These are phyloP conservation scores for Trichosporon ovoides DNA, from an alignment of 1,284 basidiomycete species.

Conservation along the genomic window DNA sequence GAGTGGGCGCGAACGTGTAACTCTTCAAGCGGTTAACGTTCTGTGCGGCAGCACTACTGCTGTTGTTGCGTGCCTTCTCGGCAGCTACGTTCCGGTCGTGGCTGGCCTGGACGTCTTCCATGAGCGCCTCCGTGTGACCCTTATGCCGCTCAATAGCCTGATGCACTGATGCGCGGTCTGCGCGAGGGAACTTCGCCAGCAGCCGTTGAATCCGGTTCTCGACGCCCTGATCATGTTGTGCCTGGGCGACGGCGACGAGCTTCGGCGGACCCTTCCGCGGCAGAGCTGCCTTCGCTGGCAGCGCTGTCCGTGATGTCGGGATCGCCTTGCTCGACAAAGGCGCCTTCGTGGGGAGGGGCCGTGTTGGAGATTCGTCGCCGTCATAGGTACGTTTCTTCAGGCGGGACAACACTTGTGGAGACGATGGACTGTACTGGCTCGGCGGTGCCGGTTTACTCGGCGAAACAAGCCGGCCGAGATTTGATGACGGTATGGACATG, in stretches of 20 bases:
- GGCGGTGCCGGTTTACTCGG: background rate
- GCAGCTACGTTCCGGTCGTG: background rate
- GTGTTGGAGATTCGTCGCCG: slow-evolving; percentile 19
- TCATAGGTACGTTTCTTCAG: slow-evolving; percentile 21
- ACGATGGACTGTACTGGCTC: slow-evolving; percentile 14
- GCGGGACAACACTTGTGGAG: slow-evolving; percentile 24
- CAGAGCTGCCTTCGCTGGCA: background rate
- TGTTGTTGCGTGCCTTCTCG: background rate
- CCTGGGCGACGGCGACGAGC: slow-evolving; percentile 12
- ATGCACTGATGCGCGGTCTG: slow-evolving; percentile 16
- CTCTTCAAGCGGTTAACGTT: background rate
- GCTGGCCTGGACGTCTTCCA: slow-evolving; percentile 20
- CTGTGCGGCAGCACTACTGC: too few species aligned
- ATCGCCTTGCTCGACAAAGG: too few species aligned
- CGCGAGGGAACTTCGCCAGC: slow-evolving; percentile 20
- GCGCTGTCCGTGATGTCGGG: too few species aligned
- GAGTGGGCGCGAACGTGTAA: slow-evolving; percentile 8
- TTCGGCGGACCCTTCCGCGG: slow-evolving; percentile 5
- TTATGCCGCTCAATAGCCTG: slow-evolving; percentile 12
- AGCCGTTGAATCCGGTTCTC: slow-evolving; percentile 17
- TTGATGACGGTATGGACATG: slow-evolving; percentile 17
- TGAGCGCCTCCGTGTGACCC: slow-evolving; percentile 13
- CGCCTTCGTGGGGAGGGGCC: background rate
- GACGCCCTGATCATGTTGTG: slow-evolving; percentile 16
- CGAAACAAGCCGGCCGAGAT: background rate